Conservation (phyloP, 371 early-diverging fungal species). For the Coemansia sp. region DNA sequence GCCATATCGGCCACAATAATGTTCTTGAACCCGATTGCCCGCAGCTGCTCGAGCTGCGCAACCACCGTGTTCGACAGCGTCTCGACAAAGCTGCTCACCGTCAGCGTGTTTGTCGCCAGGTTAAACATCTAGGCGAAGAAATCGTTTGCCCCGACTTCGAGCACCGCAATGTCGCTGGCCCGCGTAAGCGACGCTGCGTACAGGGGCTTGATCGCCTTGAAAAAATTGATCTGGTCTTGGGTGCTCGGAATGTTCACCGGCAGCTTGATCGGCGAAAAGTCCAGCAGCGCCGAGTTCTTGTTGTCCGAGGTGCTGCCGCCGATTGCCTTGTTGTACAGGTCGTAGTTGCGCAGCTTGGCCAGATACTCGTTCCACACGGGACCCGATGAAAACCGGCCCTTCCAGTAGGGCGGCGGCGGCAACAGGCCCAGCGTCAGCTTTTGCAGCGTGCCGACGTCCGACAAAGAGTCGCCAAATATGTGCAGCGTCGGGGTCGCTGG, state of each 20-base stretch:
- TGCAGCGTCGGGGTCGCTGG: constrained; percentile 31
- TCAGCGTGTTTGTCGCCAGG: constrained; percentile 10
- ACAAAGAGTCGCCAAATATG: constrained; percentile 51
- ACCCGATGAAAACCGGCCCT: constrained; percentile 53
- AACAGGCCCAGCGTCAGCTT: constrained; percentile 36
- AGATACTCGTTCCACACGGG: constrained; percentile 55
- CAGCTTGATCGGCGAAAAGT: constrained; percentile 7
- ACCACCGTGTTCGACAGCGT: constrained; percentile 22
- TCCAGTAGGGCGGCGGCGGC: constrained; percentile 46
- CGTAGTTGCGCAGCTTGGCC: constrained; percentile 16
- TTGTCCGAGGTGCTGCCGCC: constrained; percentile 42
- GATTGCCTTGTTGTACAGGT: constrained; percentile 32
- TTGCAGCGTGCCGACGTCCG: constrained; percentile 47
- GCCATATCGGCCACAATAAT: constrained; percentile 33
- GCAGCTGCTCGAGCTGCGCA: constrained; percentile 30
- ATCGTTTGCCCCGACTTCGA: constrained; percentile 45
- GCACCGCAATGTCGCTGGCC: constrained; percentile 34
- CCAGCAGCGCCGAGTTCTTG: constrained; percentile 10
- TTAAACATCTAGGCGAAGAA: constrained; percentile 27
- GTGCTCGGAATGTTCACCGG: constrained; percentile 34
- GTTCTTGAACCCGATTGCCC: constrained; percentile 39
- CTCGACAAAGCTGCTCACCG: constrained; percentile 24
- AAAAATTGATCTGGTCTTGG: constrained; percentile 36
- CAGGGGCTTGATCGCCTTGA: constrained; percentile 21
- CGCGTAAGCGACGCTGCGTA: constrained; percentile 12